Base-by-base conservation (phyloP, 108 stramenopile species). In the Cyclotella cryptica region DNA sequence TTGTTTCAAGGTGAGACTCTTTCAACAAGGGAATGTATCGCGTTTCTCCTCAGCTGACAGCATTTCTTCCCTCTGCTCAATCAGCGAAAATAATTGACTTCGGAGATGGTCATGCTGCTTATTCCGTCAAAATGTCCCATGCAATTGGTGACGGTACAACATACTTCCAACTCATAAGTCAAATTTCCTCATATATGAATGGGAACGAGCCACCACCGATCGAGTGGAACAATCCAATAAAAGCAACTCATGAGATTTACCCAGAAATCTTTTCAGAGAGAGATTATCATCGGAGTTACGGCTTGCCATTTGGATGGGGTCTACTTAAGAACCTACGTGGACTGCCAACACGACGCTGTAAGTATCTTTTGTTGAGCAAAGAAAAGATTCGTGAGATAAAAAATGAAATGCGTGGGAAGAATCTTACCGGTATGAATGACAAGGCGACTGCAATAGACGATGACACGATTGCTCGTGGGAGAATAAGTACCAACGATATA, bases 111-210 rank as follows among this genome's bases (percentile, higher is more conserved):
- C 19, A 70, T 19, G 79, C 83, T 28, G 79, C 80, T 13, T 84
- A 81, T 53, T 71, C 75, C 4, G 71, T 84, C 53, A 84, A 80
- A 75, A 45, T 84, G 62, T 76, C 74, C 10, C 83, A 84, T 49
- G 79, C 80, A 43, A 40, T 84, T 30, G 83, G 83, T 14, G 83
- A 84, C 69, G 83, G 83, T 0, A 81, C 80, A 2, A 84, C 83
- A 0, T 84, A 70, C 75, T 84, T 84, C 21, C 80, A 84, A 47
- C 35, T 84, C 26, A 49, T 84, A 14, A 77, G 69, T 64, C 79
- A 84, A 66, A 80, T 84, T 42, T 81, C 79, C 15, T 52, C 83
- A 7, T 84, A 71, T 69, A 84, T 84, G 83, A 84, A 84, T 66
- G 83, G 83, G 3, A 58, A 53, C 12, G 62, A 43, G 21, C 75